A percentile compares a stretch with the other conserved stretches of the same genome.
phyloP scores from a whole-genome alignment of 805 yeast genomes.

The Saturnispora galanensis region DNA sequence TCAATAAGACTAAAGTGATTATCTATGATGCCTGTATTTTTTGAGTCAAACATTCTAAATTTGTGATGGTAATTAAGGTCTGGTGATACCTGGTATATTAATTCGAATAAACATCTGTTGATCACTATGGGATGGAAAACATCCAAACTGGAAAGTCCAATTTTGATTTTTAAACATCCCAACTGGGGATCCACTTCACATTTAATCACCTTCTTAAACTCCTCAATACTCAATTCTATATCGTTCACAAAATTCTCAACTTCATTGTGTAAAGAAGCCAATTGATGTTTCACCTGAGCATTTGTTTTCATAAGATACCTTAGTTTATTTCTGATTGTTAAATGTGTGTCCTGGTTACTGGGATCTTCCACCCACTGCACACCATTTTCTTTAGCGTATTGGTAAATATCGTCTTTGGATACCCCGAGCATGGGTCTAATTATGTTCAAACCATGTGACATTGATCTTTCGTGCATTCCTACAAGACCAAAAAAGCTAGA shows the following conservation, averaged over 20 bases:
- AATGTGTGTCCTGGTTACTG: constrained; percentile 44
- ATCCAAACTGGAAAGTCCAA: constrained; percentile 15
- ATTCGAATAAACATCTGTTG: constrained; percentile 21
- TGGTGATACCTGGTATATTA: constrained; percentile 10
- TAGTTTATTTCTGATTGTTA: constrained; percentile 51
- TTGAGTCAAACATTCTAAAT: constrained; percentile 10
- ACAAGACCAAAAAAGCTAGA: constrained; percentile 48
- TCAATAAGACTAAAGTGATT: constrained; percentile 1
- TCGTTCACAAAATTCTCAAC: constrained; percentile 11
- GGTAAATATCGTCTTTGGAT: constrained; percentile 34
- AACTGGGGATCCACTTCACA: constrained; percentile 1
- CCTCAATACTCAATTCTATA: constrained; percentile 15
- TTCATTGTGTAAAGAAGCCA: constrained; percentile 10
- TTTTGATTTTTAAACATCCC: constrained; percentile 12
- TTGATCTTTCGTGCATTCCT: constrained; percentile 39
- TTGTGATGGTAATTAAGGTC: constrained; percentile 3
- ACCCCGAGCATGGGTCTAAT: constrained; percentile 45
- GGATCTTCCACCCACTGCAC: constrained; percentile 63
- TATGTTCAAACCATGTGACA: constrained; percentile 16
- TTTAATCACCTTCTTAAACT: constrained; percentile 14
- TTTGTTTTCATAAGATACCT: constrained; percentile 15
- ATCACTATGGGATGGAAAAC: constrained; percentile 16
- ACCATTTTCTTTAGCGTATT: constrained; percentile 32
- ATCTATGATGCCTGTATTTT: background rate
- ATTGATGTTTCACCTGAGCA: constrained; percentile 9